phyloP scores from a whole-genome alignment of 75 land plant species.

The Picea sitchensis region DNA sequence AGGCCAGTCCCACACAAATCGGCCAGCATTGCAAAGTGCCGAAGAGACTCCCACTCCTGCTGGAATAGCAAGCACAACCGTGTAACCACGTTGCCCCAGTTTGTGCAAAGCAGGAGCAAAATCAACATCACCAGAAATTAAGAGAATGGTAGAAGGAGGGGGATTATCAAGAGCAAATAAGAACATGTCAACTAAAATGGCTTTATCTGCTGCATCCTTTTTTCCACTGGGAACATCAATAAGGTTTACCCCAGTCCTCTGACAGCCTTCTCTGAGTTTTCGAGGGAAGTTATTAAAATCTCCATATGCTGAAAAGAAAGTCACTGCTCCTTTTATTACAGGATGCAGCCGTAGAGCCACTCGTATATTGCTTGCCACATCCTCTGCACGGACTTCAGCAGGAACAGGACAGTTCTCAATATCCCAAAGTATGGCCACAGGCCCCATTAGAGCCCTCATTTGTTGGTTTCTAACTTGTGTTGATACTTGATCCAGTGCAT shows the following conservation, averaged over 20 bases:
- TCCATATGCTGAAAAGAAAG: conserved; percentile 89
- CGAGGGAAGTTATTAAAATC: conserved; percentile 92
- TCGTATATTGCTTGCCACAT: conserved; percentile 84
- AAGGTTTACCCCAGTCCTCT: conserved; percentile 93
- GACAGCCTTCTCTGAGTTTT: conserved; percentile 91
- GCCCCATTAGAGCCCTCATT: conserved; percentile 19
- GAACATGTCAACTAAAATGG: conserved; percentile 94
- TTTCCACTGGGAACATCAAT: conserved; percentile 93
- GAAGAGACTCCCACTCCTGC: conserved; percentile 75
- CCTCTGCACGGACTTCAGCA: conserved; percentile 76
- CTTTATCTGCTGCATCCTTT: conserved; percentile 98
- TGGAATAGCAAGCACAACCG: conserved; percentile 88
- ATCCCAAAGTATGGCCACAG: conserved; percentile 91
- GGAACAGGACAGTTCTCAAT: conserved; percentile 95
- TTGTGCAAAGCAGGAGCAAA: conserved; percentile 95
- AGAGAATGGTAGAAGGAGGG: conserved; percentile 84
- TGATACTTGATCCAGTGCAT: conserved; percentile 2
- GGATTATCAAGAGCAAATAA: conserved; percentile 91
- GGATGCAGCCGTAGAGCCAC: conserved; percentile 85
- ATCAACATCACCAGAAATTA: conserved; percentile 96
- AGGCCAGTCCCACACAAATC: conserved; percentile 95
- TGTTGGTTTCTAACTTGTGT: not conserved
- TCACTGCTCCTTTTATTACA: conserved; percentile 62
- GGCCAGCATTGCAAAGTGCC: conserved; percentile 77
- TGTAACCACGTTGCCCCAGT: conserved; percentile 91